phyloP scores from a whole-genome alignment of 192 early-diverging fungal genomes.

The Coemansia aciculifera region DNA sequence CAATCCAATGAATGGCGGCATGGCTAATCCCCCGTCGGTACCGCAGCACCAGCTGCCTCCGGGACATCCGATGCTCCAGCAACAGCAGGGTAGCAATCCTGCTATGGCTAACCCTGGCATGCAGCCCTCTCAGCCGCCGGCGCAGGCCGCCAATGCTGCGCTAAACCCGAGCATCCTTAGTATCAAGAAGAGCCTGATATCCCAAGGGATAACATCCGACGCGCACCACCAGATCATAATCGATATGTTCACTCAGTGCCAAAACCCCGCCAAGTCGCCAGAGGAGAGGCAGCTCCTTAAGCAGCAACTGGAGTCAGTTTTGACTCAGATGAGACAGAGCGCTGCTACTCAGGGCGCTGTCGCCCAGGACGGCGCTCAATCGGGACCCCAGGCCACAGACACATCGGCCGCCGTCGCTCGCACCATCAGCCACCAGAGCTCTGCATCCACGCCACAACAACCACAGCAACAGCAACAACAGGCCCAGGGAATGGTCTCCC shows the following conservation, averaged over 20 bases:
- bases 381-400: background rate
- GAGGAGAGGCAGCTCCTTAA: constrained; percentile 13
- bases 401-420: constrained; percentile 4
- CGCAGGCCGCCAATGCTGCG: background rate
- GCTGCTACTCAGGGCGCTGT: background rate
- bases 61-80: constrained; percentile 1
- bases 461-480: constrained; percentile 15
- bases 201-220: constrained; percentile 17
- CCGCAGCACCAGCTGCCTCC: constrained; percentile 6
- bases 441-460: background rate
- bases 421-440: constrained; percentile 7
- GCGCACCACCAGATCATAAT: constrained; percentile 11
- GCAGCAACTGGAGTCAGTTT: constrained; percentile 1
- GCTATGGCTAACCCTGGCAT: background rate
- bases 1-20: background rate
- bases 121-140: background rate
- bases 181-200: constrained; percentile 5
- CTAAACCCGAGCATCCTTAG: background rate
- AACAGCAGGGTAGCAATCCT: background rate
- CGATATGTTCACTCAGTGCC: constrained; percentile 7
- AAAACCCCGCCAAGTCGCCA: constrained; percentile 7
- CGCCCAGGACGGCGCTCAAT: background rate
- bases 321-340: constrained; percentile 11
- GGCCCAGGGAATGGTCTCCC: constrained; percentile 16
- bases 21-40: background rate